These are phyloP conservation scores for Astrothelium subdiscretum DNA, from an alignment of 495 filamentous ascomycete species.

Conservation along the genomic window DNA sequence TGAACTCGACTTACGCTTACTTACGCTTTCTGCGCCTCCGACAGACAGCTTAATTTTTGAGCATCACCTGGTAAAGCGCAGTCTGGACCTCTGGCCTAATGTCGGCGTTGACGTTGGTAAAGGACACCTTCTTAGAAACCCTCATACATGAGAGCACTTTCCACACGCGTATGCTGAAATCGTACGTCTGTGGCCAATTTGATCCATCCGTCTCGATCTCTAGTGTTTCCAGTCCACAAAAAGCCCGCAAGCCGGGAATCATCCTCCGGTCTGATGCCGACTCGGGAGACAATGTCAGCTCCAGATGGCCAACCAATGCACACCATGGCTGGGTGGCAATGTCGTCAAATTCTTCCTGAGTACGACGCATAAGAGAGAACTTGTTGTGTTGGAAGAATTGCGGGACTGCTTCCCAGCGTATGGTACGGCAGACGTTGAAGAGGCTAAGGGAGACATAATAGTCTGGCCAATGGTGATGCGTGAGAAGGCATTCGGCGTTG, in stretches of 20 bases:
- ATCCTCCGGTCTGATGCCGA: neutral
- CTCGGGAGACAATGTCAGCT: neutral
- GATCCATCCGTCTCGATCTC: neutral
- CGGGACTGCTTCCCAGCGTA: neutral
- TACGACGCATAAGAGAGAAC: neutral
- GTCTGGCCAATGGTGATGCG: neutral
- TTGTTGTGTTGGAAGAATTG: neutral
- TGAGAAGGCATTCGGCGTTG: neutral
- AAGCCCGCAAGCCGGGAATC: neutral
- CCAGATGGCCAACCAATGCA: neutral
- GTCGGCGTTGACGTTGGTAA: neutral
- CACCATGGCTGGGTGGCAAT: neutral
- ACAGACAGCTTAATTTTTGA: neutral
- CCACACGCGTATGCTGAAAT: neutral
- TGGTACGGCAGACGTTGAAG: neutral
- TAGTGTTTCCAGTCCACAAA: neutral
- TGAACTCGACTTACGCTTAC: too few species aligned
- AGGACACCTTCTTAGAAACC: neutral
- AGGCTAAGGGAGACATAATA: neutral
- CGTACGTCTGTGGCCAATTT: neutral
- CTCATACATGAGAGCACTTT: neutral
- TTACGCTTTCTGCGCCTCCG: too few species aligned
- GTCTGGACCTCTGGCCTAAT: neutral
- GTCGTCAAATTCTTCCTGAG: neutral
- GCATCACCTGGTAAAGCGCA: neutral